Evolutionary conservation across 2,329 filamentous ascomycete species (phyloP).

Genomic region (Hymenoscyphus fraxineus): DNA sequence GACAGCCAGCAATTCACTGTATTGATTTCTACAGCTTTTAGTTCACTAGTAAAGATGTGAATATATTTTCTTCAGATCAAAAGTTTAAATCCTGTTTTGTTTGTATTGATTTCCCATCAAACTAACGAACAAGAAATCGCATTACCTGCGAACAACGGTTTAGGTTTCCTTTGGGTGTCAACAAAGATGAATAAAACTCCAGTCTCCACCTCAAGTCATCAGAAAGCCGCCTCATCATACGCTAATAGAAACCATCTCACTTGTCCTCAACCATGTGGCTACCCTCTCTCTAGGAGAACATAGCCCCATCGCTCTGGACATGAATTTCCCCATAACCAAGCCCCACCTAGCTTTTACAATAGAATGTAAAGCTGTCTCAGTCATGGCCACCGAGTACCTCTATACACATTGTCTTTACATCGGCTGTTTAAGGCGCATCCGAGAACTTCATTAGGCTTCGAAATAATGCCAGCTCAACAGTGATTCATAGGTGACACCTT

Average conservation of each 20-base stretch:
- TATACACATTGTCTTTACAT: background rate
- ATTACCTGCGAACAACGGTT: too few relatives aligned
- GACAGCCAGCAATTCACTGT: too few relatives aligned
- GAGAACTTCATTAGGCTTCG: background rate
- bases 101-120: too few relatives aligned
- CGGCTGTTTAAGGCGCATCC: background rate
- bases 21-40: too few relatives aligned
- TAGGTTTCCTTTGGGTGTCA: too few relatives aligned
- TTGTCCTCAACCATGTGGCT: background rate
- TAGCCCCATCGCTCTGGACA: background rate
- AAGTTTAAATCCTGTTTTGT: too few relatives aligned
- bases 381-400: background rate
- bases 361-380: background rate
- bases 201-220: background rate
- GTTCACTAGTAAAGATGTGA: too few relatives aligned
- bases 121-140: too few relatives aligned
- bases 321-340: background rate
- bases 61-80: too few relatives aligned
- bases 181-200: too few relatives aligned
- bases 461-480: background rate
- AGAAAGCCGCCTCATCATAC: background rate
- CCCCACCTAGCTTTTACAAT: background rate
- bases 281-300: background rate
- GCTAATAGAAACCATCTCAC: background rate
- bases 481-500: background rate